phyloP scores from a whole-genome alignment of 192 early-diverging fungal genomes.

The Gryganskiella cystojenkinii region DNA sequence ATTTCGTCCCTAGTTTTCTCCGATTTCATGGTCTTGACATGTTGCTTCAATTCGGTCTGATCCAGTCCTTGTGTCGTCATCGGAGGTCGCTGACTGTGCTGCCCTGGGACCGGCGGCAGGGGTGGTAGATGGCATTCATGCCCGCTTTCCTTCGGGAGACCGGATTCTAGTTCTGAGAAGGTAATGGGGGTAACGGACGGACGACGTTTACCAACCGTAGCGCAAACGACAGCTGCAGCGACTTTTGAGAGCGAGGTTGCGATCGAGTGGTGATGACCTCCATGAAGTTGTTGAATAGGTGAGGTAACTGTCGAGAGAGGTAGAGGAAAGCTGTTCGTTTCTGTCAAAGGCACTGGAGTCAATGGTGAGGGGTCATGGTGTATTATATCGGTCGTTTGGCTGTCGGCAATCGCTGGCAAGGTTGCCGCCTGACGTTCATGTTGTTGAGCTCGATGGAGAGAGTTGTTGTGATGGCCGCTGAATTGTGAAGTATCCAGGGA shows the following conservation, averaged over 20 bases:
- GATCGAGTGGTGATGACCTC: neutral
- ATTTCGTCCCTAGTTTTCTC: constrained; percentile 22
- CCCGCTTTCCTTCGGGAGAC: neutral
- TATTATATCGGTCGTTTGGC: too few relatives aligned
- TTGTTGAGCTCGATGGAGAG: neutral
- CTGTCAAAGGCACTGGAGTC: neutral
- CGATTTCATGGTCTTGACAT: constrained; percentile 9
- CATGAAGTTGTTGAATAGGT: too few relatives aligned
- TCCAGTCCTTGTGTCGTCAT: constrained; percentile 5
- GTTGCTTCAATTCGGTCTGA: constrained; percentile 12
- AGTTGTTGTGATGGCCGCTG: constrained; percentile 2
- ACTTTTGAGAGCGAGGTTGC: constrained; percentile 30
- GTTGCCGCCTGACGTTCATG: constrained; percentile 1
- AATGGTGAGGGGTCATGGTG: neutral
- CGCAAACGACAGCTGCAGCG: constrained; percentile 32
- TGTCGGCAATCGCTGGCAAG: too few relatives aligned
- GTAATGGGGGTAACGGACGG: neutral
- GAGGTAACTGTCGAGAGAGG: too few relatives aligned
- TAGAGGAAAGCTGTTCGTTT: too few relatives aligned
- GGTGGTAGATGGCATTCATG: neutral
- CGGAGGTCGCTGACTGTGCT: too few relatives aligned
- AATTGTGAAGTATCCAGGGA: constrained; percentile 15
- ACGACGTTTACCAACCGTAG: constrained; percentile 30
- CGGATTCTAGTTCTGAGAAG: neutral
- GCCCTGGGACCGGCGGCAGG: neutral